phyloP scores from a whole-genome alignment of 108 stramenopile genomes.

The Parmales sp. region DNA sequence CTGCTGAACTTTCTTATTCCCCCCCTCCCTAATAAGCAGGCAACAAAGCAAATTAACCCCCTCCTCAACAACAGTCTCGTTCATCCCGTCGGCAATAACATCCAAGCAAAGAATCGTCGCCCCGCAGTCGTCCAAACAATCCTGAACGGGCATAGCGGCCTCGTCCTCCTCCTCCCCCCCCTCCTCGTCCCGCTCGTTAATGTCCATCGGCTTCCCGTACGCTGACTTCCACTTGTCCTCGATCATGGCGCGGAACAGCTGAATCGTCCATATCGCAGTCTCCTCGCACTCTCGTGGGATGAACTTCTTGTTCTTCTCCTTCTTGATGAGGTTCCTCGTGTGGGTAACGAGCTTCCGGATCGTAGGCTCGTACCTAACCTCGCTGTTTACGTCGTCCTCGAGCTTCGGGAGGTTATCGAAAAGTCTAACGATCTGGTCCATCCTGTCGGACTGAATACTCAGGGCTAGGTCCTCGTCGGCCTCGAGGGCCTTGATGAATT shows the following conservation, averaged over 20 bases:
- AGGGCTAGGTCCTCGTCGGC: not conserved
- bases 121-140: slow-evolving; percentile 17
- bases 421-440: not conserved
- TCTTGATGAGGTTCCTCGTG: slow-evolving; percentile 15
- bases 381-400: not conserved
- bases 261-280: slow-evolving; percentile 20
- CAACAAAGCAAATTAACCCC: slow-evolving; percentile 16
- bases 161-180: slow-evolving; percentile 26
- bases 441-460: not conserved
- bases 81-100: slow-evolving; percentile 21
- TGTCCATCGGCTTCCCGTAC: slow-evolving; percentile 19
- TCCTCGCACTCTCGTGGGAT: slow-evolving; percentile 11
- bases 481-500: not conserved
- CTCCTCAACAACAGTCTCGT: slow-evolving; percentile 14
- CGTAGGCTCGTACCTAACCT: slow-evolving; percentile 18
- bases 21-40: slow-evolving; percentile 26
- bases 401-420: not conserved
- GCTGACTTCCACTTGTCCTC: slow-evolving; percentile 15
- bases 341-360: slow-evolving; percentile 21
- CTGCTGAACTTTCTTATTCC: slow-evolving; percentile 16
- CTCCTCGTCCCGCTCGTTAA: slow-evolving; percentile 26
- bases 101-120: slow-evolving; percentile 22
- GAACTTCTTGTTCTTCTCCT: not conserved
- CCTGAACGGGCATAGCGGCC: slow-evolving; percentile 17
- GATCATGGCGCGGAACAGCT: slow-evolving; percentile 24